Evolutionary conservation across 2,329 filamentous ascomycete genomes (phyloP), one percentile per base, ranked within the genome.

Genomic region (Xylaria sp.): DNA sequence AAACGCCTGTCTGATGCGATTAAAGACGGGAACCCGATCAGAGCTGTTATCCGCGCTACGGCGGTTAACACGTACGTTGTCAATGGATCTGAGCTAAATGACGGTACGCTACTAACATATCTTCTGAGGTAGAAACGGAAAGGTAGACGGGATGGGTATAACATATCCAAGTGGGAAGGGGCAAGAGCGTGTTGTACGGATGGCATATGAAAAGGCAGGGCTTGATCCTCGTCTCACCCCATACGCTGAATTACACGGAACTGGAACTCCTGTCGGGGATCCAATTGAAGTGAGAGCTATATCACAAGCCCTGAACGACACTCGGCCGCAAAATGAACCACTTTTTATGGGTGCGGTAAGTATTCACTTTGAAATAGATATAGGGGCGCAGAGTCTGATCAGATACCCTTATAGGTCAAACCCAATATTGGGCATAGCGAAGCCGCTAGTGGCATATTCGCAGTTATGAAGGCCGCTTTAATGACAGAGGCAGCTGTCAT

Each of bases 1-100:
- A 76, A 74, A 70, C 69, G 74, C 2, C 68, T 78, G 2, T 69
- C 69, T 4, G 75, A 76, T 44, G 78, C 78, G 23, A 67, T 78
- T 7, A 67, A 69, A 15, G 56, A 76, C 62, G 63, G 68, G 7
- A 72, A 79, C 34, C 66, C 72, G 1, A 76, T 79, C 54, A 68
- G 76, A 15, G 75, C 73, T 54, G 70, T 76, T 4, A 75, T 79
- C 56, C 71, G 61, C 3, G 57, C 61, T 0, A 57, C 57, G 1
- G 63, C 63, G 4, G 73, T 74, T 18, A 78, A 78, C 63, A 75
- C 76, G 70, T 66, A 66, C 7, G 63, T 65, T 34, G 1, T 25
- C 5, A 2, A 5, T 28, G 7, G 3, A 34, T 12, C 32, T 44
- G 2, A 55, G 74, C 73, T 23, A 73, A 77, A 46, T 63, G 39